These are phyloP conservation scores for Toxoplasma gondii DNA, from an alignment of 169 alveolate species.

Conservation along the genomic window DNA sequence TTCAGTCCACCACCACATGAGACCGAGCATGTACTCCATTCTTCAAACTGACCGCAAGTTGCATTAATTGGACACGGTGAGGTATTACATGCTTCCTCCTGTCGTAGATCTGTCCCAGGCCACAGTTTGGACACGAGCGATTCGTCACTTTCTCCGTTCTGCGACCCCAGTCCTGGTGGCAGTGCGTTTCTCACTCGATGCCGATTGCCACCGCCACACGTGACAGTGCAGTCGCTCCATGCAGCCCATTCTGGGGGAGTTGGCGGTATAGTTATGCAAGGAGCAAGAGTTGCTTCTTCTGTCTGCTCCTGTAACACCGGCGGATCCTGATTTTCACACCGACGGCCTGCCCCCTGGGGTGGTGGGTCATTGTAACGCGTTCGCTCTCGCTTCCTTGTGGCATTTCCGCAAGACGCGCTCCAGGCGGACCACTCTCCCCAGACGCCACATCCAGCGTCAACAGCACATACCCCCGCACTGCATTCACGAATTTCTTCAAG, in stretches of 20 bases:
- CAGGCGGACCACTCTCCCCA: constrained; percentile 57
- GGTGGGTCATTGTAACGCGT: constrained; percentile 42
- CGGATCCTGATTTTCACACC: constrained; percentile 55
- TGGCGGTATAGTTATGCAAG: constrained; percentile 56
- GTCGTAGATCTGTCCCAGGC: background rate
- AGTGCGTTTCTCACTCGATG: constrained; percentile 54
- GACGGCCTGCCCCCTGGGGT: constrained; percentile 52
- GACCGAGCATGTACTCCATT: constrained; percentile 70
- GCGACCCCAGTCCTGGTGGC: constrained; percentile 17
- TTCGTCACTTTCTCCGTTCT: background rate
- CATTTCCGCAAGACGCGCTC: constrained; percentile 58
- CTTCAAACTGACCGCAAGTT: constrained; percentile 63
- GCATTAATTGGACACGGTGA: constrained; percentile 67
- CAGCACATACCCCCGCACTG: constrained; percentile 34
- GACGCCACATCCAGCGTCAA: constrained; percentile 55
- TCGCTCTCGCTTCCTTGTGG: constrained; percentile 49
- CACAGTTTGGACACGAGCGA: background rate
- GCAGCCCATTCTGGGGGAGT: constrained; percentile 68
- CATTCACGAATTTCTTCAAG: constrained; percentile 34
- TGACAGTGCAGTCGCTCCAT: constrained; percentile 75
- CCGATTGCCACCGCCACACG: constrained; percentile 74
- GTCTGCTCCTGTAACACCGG: constrained; percentile 19
- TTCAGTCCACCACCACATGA: constrained; percentile 73
- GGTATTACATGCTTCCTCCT: constrained; percentile 45
- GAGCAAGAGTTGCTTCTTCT: background rate